Evolutionary conservation across 768 basidiomycete species (phyloP).

Genomic region (Tricholoma saponaceum): DNA sequence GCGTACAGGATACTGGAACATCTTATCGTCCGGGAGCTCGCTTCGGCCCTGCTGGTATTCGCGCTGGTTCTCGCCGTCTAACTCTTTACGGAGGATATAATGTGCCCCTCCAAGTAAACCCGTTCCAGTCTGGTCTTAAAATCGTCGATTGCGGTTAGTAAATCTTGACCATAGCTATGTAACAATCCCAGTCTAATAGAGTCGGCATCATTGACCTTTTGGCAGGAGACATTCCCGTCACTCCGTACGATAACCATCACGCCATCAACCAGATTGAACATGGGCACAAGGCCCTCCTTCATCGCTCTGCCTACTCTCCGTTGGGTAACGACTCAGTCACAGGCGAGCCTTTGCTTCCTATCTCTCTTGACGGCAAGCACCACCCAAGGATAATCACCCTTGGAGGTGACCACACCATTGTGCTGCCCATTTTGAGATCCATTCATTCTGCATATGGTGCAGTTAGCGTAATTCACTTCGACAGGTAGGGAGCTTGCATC

Average conservation of each 20-base stretch:
- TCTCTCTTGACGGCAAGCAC: conserved; percentile 65
- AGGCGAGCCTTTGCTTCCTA: conserved; percentile 50
- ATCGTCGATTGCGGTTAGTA: conserved; percentile 80
- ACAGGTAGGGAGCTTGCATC: conserved; percentile 25
- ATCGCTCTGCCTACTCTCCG: conserved; percentile 56
- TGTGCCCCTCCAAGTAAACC: conserved; percentile 68
- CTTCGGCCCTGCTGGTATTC: conserved; percentile 82
- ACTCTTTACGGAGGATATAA: conserved; percentile 79
- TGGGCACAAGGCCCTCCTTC: conserved; percentile 67
- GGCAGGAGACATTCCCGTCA: conserved; percentile 10
- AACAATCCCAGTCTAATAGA: background rate
- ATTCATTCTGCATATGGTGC: conserved; percentile 75
- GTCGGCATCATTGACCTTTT: background rate
- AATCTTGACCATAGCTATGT: conserved; percentile 49
- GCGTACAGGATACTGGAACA: conserved; percentile 58
- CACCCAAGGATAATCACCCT: conserved; percentile 82
- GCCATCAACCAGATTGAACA: conserved; percentile 74
- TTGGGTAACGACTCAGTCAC: conserved; percentile 61
- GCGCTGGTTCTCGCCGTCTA: conserved; percentile 71
- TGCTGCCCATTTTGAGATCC: conserved; percentile 56
- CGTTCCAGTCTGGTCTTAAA: conserved; percentile 62
- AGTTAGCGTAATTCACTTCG: conserved; percentile 83
- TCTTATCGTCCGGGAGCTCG: conserved; percentile 82
- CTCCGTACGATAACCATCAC: conserved; percentile 68
- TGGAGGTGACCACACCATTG: conserved; percentile 88